Evolutionary conservation across 2,329 filamentous ascomycete genomes (phyloP).

Genomic region (Epichloe festucae): DNA sequence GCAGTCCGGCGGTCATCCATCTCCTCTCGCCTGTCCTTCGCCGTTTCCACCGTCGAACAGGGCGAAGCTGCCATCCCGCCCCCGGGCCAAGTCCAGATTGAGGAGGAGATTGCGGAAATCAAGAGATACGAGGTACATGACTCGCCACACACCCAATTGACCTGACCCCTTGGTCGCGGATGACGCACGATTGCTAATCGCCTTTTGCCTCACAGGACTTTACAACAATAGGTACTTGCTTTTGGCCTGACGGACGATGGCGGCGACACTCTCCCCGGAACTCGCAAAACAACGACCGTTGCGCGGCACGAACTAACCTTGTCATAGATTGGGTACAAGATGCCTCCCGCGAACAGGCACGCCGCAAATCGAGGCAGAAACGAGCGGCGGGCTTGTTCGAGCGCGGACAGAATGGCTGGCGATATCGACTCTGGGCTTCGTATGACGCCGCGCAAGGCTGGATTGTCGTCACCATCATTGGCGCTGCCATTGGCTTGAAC

Average conservation of each 20-base stretch:
- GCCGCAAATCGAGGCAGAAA: constrained; percentile 63
- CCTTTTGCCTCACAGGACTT: constrained; percentile 50
- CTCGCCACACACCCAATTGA: not conserved
- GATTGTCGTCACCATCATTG: constrained; percentile 92
- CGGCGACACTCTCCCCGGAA: too few species aligned
- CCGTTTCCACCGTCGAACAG: constrained; percentile 51
- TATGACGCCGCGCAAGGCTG: constrained; percentile 96
- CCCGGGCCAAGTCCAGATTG: constrained; percentile 56
- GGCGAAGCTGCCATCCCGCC: constrained; percentile 40
- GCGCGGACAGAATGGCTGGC: constrained; percentile 59
- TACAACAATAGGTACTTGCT: constrained; percentile 61
- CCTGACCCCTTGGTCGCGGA: not conserved
- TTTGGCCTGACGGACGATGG: too few species aligned
- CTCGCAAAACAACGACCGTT: too few species aligned
- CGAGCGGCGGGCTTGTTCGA: constrained; percentile 62
- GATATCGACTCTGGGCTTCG: constrained; percentile 66
- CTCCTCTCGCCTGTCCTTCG: constrained; percentile 53
- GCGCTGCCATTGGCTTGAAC: constrained; percentile 84
- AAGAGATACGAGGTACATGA: constrained; percentile 73
- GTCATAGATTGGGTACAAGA: constrained; percentile 87
- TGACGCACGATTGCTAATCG: not conserved
- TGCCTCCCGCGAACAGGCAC: constrained; percentile 76
- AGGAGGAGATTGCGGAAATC: constrained; percentile 94
- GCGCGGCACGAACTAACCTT: not conserved
- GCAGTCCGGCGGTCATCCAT: constrained; percentile 41